Conservation (phyloP, 108 stramenopile species). For the Mayamaea pseudoterrestris region DNA sequence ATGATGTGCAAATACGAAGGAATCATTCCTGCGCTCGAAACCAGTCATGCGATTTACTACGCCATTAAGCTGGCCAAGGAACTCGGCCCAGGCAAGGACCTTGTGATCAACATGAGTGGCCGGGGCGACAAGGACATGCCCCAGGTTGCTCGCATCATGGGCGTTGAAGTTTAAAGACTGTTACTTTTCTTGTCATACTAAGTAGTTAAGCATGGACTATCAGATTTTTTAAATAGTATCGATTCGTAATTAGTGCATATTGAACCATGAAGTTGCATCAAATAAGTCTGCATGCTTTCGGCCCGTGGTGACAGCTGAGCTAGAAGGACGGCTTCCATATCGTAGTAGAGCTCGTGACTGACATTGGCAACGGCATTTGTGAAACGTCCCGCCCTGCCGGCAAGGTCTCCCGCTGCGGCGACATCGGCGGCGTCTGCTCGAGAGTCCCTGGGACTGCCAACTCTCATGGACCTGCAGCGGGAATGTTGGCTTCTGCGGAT, state of each 20-base stretch:
- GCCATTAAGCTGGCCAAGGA: constrained; percentile 84
- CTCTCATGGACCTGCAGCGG: too few relatives aligned
- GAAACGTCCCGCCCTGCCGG: too few relatives aligned
- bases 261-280: too few relatives aligned
- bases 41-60: constrained; percentile 87
- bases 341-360: too few relatives aligned
- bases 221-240: too few relatives aligned
- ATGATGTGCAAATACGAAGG: constrained; percentile 80
- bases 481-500: too few relatives aligned
- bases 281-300: not conserved
- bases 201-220: not conserved
- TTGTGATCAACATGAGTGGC: constrained; percentile 91
- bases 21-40: constrained; percentile 92
- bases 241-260: too few relatives aligned
- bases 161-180: constrained; percentile 76
- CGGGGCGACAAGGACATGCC: constrained; percentile 96
- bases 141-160: constrained; percentile 74
- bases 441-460: too few relatives aligned
- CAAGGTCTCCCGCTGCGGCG: too few relatives aligned
- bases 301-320: not conserved
- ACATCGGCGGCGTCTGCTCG: too few relatives aligned
- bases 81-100: constrained; percentile 63
- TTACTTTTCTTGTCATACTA: not conserved
- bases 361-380: too few relatives aligned
- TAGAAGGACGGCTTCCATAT: too few relatives aligned